These are phyloP conservation scores for Haematococcus lacustris DNA, from an alignment of 139 green algal genomes.

Conservation along the genomic window DNA sequence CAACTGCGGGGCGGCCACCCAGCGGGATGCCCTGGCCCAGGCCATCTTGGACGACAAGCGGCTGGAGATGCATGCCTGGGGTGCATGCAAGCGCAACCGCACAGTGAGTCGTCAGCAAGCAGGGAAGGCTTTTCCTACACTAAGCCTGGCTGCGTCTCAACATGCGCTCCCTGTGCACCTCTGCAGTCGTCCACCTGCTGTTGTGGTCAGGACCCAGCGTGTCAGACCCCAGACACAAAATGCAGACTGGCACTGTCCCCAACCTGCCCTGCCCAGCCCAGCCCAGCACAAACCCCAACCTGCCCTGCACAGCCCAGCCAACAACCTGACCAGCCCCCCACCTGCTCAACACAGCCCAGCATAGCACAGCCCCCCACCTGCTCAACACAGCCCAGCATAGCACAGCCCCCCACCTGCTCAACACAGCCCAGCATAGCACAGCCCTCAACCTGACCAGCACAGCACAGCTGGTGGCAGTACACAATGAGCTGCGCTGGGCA, in stretches of 20 bases:
- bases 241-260: neutral
- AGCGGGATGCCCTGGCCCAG: neutral
- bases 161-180: too few species aligned
- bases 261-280: neutral
- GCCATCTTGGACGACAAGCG: neutral
- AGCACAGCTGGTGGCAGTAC: too few species aligned
- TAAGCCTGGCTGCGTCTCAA: neutral
- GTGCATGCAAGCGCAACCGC: neutral
- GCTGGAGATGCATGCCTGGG: neutral
- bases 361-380: too few species aligned
- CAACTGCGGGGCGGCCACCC: neutral
- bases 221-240: neutral
- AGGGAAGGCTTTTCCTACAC: neutral
- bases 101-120: neutral
- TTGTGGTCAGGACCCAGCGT: neutral
- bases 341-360: too few species aligned
- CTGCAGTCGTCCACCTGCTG: neutral
- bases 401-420: too few species aligned
- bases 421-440: too few species aligned
- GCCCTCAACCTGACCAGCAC: too few species aligned
- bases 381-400: too few species aligned
- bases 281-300: neutral
- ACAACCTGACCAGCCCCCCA: too few species aligned
- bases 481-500: too few species aligned
- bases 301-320: too few species aligned